Evolutionary conservation across 768 basidiomycete genomes (phyloP).

Genomic region (Naganishia antarctica): DNA sequence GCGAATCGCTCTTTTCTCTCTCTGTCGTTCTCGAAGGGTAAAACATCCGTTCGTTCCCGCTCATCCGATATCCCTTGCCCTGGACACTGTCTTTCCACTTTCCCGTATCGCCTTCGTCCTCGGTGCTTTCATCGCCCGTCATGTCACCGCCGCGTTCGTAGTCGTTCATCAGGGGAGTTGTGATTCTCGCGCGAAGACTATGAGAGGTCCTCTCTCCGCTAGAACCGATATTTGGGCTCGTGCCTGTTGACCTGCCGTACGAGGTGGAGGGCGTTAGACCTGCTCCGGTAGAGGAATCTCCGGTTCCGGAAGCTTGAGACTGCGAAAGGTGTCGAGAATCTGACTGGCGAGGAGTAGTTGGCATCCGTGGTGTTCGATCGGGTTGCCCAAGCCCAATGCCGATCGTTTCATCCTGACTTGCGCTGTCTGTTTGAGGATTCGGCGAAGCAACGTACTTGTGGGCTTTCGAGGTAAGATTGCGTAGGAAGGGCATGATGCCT

Average conservation of each 20-base stretch:
- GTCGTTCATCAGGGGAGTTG: slow-evolving; percentile 18
- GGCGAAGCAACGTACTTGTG: slow-evolving; percentile 19
- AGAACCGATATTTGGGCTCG: slow-evolving; percentile 5
- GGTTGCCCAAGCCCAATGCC: slow-evolving; percentile 12
- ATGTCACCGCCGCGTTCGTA: slow-evolving; percentile 22
- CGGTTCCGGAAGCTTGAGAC: neutral
- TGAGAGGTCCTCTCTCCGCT: neutral
- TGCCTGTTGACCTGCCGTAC: slow-evolving; percentile 9
- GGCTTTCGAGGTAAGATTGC: slow-evolving; percentile 17
- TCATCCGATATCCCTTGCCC: slow-evolving; percentile 16
- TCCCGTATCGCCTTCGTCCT: slow-evolving; percentile 30
- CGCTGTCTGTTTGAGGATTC: slow-evolving; percentile 7
- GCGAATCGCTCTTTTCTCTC: neutral
- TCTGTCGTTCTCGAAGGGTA: slow-evolving; percentile 21
- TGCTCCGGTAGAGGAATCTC: neutral
- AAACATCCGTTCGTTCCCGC: slow-evolving; percentile 26
- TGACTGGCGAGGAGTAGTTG: slow-evolving; percentile 4
- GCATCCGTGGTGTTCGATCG: slow-evolving; percentile 4
- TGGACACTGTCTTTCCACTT: slow-evolving; percentile 15
- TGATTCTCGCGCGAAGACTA: slow-evolving; percentile 11
- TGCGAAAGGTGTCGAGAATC: neutral
- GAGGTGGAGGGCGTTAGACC: slow-evolving; percentile 8
- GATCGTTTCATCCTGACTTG: neutral
- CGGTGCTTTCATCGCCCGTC: slow-evolving; percentile 18
- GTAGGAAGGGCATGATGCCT: slow-evolving; percentile 6